Evolutionary conservation across 129 eudicot genomes (phyloP).

Genomic region (Centaurea solstitialis): DNA sequence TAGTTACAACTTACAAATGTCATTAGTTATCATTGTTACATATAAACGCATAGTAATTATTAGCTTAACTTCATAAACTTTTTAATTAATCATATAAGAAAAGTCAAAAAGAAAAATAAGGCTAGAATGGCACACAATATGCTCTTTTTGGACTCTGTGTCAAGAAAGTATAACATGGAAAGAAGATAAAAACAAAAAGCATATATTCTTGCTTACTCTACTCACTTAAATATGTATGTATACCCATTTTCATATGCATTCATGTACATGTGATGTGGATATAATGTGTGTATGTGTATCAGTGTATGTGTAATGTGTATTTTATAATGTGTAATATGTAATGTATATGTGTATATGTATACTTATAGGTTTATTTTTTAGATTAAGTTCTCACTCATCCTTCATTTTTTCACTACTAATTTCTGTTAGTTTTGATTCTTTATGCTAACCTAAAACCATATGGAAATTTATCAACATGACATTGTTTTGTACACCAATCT

Average conservation of each 20-base stretch:
- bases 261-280: background rate
- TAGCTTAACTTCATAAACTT: too few relatives aligned
- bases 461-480: too few relatives aligned
- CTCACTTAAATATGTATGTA: background rate
- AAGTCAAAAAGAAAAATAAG: background rate
- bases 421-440: background rate
- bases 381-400: background rate
- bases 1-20: too few relatives aligned
- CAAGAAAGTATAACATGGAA: background rate
- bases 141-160: background rate
- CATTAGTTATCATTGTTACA: too few relatives aligned
- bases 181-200: slow-evolving; percentile 2
- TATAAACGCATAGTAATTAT: too few relatives aligned
- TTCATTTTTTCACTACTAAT: background rate
- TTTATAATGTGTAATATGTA: too few relatives aligned
- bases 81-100: background rate
- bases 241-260: background rate
- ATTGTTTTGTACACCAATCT: background rate
- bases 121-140: too few relatives aligned
- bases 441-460: background rate
- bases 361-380: too few relatives aligned
- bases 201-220: background rate
- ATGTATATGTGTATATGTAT: too few relatives aligned
- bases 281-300: background rate
- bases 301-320: background rate